phyloP scores from a whole-genome alignment of 169 alveolate genomes.

The Perkinsus marinus region DNA sequence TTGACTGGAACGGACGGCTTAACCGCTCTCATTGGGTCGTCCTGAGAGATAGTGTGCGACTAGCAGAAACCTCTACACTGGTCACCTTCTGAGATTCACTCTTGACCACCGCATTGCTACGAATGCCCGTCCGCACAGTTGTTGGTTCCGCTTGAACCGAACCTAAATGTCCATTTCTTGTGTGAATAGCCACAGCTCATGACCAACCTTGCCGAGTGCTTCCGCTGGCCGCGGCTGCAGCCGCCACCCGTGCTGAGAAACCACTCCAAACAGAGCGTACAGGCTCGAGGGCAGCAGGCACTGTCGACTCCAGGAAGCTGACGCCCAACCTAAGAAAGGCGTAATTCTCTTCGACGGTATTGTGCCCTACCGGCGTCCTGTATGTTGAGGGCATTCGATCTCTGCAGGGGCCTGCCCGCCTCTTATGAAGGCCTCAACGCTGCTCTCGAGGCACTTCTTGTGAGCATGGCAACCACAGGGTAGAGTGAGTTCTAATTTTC shows the following conservation, averaged over 20 bases:
- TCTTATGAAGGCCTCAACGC: background rate
- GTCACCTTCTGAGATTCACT: background rate
- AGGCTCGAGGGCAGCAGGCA: background rate
- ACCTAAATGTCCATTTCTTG: too few species aligned
- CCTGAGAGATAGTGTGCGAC: background rate
- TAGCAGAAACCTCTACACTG: background rate
- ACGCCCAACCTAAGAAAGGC: background rate
- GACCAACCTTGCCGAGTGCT: background rate
- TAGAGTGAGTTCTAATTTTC: background rate
- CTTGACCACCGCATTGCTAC: background rate
- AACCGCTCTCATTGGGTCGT: background rate
- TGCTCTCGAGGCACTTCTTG: background rate
- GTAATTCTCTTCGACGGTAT: background rate
- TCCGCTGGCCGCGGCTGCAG: background rate
- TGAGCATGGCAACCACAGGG: background rate
- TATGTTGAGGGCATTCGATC: background rate
- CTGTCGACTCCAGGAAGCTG: background rate
- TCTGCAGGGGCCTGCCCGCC: background rate
- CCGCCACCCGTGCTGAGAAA: background rate
- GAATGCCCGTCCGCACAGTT: too few species aligned
- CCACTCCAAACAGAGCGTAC: background rate
- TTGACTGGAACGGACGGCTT: background rate
- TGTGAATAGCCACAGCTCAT: too few species aligned
- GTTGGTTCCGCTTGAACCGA: too few species aligned
- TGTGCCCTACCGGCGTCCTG: background rate